Conservation (phyloP, 2,329 filamentous ascomycete species). For the Ascochyta clinopodiicola region DNA sequence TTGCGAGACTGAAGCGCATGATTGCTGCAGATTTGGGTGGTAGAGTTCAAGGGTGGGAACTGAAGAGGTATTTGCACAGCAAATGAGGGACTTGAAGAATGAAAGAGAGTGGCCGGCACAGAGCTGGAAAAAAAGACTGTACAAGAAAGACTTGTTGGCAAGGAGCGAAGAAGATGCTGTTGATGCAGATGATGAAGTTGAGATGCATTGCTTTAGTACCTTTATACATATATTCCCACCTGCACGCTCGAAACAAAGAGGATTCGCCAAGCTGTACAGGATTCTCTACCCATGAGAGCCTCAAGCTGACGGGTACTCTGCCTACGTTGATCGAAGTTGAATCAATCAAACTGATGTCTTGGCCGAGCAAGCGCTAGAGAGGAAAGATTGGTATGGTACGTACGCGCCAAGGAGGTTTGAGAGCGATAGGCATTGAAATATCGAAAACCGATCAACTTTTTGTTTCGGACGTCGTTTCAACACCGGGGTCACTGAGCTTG, state of each 20-base stretch:
- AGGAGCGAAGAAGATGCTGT: constrained; percentile 15
- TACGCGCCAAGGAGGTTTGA: neutral
- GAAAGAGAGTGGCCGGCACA: constrained; percentile 30
- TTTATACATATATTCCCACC: neutral
- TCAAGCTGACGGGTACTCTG: neutral
- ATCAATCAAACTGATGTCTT: constrained; percentile 11
- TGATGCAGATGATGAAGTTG: constrained; percentile 16
- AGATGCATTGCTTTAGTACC: neutral
- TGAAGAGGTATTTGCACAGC: constrained; percentile 24
- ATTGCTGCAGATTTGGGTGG: constrained; percentile 1
- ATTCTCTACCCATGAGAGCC: neutral
- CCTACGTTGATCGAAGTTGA: neutral
- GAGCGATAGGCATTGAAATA: neutral
- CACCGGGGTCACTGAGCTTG: constrained; percentile 1
- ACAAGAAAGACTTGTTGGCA: constrained; percentile 13
- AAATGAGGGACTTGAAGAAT: constrained; percentile 24
- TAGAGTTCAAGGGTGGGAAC: neutral
- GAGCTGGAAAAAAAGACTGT: constrained; percentile 12
- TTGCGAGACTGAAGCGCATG: constrained; percentile 33
- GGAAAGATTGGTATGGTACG: constrained; percentile 5
- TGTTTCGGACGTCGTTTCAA: constrained; percentile 9
- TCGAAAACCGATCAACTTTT: neutral
- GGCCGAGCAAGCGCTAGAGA: neutral
- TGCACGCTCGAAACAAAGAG: neutral
- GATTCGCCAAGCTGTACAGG: constrained; percentile 4